Evolutionary conservation across 108 stramenopile species (phyloP).

Genomic region (Craspedostauros australis): DNA sequence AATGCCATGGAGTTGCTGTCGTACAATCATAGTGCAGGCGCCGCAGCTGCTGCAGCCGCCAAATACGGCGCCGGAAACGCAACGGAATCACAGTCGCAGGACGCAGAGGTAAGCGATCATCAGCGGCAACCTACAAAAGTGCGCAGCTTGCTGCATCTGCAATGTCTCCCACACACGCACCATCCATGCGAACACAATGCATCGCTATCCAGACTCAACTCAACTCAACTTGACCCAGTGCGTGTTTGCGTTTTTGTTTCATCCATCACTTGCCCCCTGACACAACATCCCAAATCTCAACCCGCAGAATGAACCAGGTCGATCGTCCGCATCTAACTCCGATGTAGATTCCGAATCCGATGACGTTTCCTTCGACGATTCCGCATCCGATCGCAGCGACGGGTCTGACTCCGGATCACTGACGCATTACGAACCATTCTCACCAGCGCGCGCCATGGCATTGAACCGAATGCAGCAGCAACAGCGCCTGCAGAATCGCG

Average conservation of each 20-base stretch:
- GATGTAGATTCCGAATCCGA: conserved; percentile 56
- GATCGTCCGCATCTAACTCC: conserved; percentile 53
- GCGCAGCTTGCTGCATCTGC: too few relatives aligned
- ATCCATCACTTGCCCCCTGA: too few relatives aligned
- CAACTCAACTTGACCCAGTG: too few relatives aligned
- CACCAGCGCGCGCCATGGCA: conserved; percentile 53
- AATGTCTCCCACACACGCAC: too few relatives aligned
- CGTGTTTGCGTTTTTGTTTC: too few relatives aligned
- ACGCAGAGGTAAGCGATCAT: too few relatives aligned
- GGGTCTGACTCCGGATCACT: conserved; percentile 36
- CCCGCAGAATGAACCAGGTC: too few relatives aligned
- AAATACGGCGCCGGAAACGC: conserved; percentile 2
- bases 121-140: too few relatives aligned
- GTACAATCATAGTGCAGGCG: not conserved
- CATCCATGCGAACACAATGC: too few relatives aligned
- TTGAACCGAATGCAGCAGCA: conserved; percentile 52
- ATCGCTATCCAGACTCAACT: too few relatives aligned
- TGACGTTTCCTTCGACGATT: conserved; percentile 59
- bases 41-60: not conserved
- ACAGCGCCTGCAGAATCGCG: conserved; percentile 32
- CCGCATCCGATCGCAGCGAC: conserved; percentile 60
- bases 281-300: too few relatives aligned
- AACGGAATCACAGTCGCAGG: not conserved
- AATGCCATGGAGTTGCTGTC: conserved; percentile 32
- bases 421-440: conserved; percentile 30